phyloP scores from a whole-genome alignment of 768 basidiomycete genomes.

The Hortiboletus flavorubellus region DNA sequence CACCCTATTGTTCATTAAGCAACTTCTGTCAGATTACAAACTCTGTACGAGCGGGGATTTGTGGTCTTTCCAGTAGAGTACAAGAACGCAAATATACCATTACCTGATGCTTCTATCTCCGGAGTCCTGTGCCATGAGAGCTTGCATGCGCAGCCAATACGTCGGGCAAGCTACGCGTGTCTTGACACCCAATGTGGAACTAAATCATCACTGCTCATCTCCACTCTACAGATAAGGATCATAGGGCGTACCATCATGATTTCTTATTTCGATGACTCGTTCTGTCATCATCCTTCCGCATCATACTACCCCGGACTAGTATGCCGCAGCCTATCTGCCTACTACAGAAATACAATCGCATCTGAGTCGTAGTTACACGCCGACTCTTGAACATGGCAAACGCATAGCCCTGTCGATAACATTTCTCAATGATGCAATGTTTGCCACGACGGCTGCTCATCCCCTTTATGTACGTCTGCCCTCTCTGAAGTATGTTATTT shows the following conservation, averaged over 20 bases:
- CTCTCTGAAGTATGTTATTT: background rate
- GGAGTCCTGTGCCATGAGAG: slow-evolving; percentile 4
- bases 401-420: background rate
- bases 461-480: background rate
- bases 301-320: background rate
- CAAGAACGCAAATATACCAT: background rate
- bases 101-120: background rate
- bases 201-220: background rate
- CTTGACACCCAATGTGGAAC: background rate
- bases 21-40: background rate
- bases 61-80: background rate
- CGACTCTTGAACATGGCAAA: background rate
- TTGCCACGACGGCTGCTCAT: background rate
- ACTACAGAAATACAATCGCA: background rate
- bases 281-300: background rate
- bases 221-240: background rate
- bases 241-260: background rate
- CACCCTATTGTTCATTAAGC: background rate
- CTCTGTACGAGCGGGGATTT: background rate
- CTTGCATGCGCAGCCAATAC: background rate
- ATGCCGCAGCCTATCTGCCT: background rate
- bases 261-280: background rate
- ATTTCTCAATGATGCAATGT: background rate
- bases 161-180: background rate
- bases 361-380: background rate